These are phyloP conservation scores for Astrephomene gubernaculifera DNA, from an alignment of 139 green algal species.

Conservation along the genomic window DNA sequence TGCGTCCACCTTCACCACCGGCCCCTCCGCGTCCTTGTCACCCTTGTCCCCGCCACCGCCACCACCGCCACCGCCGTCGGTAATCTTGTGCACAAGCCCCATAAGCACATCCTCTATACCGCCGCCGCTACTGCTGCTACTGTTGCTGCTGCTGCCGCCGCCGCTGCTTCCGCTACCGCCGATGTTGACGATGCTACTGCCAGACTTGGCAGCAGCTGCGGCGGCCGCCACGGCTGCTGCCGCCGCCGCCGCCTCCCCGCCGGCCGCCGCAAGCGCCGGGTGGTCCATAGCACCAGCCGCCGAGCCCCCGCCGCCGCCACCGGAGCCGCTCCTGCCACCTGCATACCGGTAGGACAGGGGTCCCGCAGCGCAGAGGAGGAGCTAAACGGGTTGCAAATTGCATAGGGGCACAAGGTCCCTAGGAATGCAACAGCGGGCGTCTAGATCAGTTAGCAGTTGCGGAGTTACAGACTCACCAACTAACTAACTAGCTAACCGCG, in stretches of 20 bases:
- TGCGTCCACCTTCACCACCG: conserved; percentile 36
- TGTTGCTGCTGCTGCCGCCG: not conserved
- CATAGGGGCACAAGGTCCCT: too few relatives aligned
- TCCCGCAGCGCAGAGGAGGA: too few relatives aligned
- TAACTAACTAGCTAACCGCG: too few relatives aligned
- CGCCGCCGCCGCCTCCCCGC: conserved; percentile 7
- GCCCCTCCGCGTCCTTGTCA: not conserved
- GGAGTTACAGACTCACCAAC: too few relatives aligned
- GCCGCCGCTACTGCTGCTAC: not conserved
- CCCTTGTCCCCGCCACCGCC: not conserved
- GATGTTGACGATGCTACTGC: not conserved
- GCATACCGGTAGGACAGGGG: too few relatives aligned
- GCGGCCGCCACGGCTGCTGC: not conserved
- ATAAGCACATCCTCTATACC: not conserved
- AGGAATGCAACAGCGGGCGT: too few relatives aligned
- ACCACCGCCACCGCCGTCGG: not conserved
- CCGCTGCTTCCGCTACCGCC: not conserved
- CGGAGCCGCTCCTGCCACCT: too few relatives aligned
- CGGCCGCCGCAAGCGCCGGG: not conserved
- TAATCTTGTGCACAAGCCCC: conserved; percentile 28
- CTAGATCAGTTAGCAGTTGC: too few relatives aligned
- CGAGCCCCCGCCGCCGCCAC: too few relatives aligned
- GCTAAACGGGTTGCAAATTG: too few relatives aligned
- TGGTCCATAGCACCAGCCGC: too few relatives aligned
- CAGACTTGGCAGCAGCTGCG: not conserved